A percentile compares a stretch with the other conserved stretches of the same genome.
These are phyloP conservation scores for Pezicula carpinea DNA, from an alignment of 2,329 filamentous ascomycete species.

Conservation along the genomic window DNA sequence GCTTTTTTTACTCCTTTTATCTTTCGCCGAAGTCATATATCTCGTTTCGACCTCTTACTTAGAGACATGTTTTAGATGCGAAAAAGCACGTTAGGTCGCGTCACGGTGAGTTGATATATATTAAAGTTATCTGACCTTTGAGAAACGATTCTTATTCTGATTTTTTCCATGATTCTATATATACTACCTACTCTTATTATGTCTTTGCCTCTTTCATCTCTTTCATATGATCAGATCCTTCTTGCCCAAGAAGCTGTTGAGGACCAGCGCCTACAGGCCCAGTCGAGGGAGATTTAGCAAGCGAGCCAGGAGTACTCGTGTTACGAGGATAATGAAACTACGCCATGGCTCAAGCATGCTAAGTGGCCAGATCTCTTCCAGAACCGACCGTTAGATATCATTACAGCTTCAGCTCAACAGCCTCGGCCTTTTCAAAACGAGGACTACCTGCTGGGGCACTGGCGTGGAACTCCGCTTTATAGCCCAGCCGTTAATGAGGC, in stretches of 20 bases:
- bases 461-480: not conserved
- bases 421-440: not conserved
- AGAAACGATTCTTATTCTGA: too few relatives aligned
- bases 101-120: too few relatives aligned
- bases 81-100: too few relatives aligned
- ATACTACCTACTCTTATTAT: too few relatives aligned
- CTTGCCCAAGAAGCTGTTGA: not conserved
- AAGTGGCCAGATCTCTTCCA: not conserved
- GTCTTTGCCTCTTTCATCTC: too few relatives aligned
- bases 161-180: too few relatives aligned
- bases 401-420: not conserved
- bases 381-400: slow-evolving; percentile 1
- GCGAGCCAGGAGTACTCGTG: not conserved
- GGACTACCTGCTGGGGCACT: not conserved
- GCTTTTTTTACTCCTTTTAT: too few relatives aligned
- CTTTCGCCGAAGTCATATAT: too few relatives aligned
- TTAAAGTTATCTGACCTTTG: too few relatives aligned
- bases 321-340: not conserved
- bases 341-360: slow-evolving; percentile 1
- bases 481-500: not conserved
- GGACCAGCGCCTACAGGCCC: not conserved
- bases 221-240: not conserved
- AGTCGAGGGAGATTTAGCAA: not conserved
- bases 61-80: too few relatives aligned
- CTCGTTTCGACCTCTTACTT: too few relatives aligned